Evolutionary conservation across 2,329 filamentous ascomycete species (phyloP).

Genomic region (Tolypocladium nubicola): DNA sequence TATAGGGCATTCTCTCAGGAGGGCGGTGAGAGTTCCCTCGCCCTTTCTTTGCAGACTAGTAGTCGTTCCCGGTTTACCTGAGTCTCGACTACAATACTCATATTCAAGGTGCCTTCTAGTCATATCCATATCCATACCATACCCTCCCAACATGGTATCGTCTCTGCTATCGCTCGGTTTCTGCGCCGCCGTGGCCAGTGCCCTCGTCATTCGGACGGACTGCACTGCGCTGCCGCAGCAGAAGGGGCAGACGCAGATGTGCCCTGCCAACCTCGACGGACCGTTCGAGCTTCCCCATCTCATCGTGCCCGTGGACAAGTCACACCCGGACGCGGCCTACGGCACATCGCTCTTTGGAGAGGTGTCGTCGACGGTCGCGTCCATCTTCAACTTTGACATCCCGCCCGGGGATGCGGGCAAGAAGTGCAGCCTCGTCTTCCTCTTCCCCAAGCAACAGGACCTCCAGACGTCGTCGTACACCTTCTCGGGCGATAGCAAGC

Average conservation of each 20-base stretch:
- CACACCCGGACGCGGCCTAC: conserved; percentile 36
- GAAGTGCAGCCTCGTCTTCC: conserved; percentile 54
- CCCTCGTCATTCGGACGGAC: conserved; percentile 6
- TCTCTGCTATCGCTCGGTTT: neutral
- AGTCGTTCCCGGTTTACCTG: too few relatives aligned
- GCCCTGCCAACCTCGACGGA: conserved; percentile 32
- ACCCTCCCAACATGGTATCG: neutral
- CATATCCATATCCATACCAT: too few relatives aligned
- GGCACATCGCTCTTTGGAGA: conserved; percentile 47
- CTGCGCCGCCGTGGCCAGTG: conserved; percentile 7
- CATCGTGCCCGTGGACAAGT: conserved; percentile 49
- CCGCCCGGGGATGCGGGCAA: conserved; percentile 40
- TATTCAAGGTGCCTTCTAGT: neutral
- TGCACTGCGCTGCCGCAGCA: conserved; percentile 8
- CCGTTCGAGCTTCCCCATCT: conserved; percentile 49
- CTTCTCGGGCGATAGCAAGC: conserved; percentile 33
- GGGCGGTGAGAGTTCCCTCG: neutral
- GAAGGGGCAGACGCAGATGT: conserved; percentile 14
- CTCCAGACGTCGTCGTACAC: conserved; percentile 50
- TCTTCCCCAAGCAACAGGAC: conserved; percentile 45
- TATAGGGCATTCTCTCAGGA: neutral
- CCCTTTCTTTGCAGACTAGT: too few relatives aligned
- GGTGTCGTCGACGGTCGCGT: conserved; percentile 39
- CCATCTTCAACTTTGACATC: conserved; percentile 63
- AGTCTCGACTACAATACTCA: neutral